These are phyloP conservation scores for Fraxinus dipetala DNA, from an alignment of 305 asterid species.

Conservation along the genomic window DNA sequence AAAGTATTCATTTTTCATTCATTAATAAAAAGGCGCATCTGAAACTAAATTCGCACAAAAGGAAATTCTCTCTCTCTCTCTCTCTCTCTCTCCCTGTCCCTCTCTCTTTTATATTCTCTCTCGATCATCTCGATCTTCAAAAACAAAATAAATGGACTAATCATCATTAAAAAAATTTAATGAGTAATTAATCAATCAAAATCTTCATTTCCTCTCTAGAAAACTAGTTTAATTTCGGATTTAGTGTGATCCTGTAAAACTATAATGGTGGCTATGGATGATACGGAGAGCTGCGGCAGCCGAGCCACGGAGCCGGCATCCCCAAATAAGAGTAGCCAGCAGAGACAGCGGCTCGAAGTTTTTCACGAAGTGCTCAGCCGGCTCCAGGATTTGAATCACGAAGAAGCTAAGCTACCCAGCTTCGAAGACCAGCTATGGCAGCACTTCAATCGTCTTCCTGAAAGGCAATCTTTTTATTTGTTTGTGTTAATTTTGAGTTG, in stretches of 20 bases:
- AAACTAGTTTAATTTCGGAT: background rate
- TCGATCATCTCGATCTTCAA: background rate
- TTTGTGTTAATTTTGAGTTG: background rate
- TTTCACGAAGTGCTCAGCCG: constrained; percentile 40
- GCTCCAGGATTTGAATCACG: constrained; percentile 41
- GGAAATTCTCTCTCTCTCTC: background rate
- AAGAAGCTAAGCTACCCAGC: constrained; percentile 43
- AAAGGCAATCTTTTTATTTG: constrained; percentile 7
- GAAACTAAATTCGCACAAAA: background rate
- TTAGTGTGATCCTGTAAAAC: background rate
- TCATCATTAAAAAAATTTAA: background rate
- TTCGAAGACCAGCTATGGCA: constrained; percentile 54
- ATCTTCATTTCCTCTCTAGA: background rate
- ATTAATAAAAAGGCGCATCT: background rate
- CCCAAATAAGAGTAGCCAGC: constrained; percentile 35
- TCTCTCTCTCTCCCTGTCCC: background rate
- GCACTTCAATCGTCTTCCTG: constrained; percentile 50
- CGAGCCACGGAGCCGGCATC: constrained; percentile 38
- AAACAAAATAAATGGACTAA: background rate
- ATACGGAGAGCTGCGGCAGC: constrained; percentile 56
- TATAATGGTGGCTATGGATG: constrained; percentile 41
- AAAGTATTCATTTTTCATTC: background rate
- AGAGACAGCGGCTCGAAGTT: constrained; percentile 37
- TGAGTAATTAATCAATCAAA: background rate
- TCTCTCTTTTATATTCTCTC: background rate